Evolutionary conservation across 306 rosid genomes (phyloP).

Genomic region (Erythrophleum fordii): DNA sequence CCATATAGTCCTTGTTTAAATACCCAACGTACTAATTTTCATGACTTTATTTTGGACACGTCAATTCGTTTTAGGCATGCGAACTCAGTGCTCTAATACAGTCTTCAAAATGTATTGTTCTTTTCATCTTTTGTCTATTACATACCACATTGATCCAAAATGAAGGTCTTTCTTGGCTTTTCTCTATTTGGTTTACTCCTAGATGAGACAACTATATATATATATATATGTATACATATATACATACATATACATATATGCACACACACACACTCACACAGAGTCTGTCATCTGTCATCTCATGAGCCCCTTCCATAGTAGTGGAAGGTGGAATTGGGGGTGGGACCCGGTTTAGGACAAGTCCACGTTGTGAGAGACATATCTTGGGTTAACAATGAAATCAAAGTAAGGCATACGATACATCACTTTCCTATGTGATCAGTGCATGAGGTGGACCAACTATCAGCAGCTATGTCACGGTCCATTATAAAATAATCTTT

Average conservation of each 20-base stretch:
- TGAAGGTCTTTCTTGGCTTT: neutral
- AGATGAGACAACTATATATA: neutral
- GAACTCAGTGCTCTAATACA: neutral
- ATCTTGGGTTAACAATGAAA: constrained; percentile 31
- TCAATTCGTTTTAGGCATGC: neutral
- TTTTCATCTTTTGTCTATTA: neutral
- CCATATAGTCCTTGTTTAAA: neutral
- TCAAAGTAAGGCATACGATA: constrained; percentile 17
- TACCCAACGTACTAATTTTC: neutral
- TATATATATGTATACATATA: neutral
- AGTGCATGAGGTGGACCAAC: constrained; percentile 38
- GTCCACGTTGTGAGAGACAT: constrained; percentile 38
- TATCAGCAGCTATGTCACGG: neutral
- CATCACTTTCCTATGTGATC: constrained; percentile 46
- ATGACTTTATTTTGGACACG: neutral
- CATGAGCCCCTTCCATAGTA: neutral
- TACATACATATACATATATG: no score
- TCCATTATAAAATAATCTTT: neutral
- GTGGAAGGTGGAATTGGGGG: neutral
- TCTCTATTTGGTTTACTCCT: neutral
- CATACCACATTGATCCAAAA: constrained; percentile 1
- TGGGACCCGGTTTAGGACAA: constrained; percentile 25
- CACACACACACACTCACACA: no score
- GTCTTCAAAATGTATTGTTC: neutral
- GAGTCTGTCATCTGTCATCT: no score